Percentiles rank a stretch among this genome's conserved stretches.
Evolutionary conservation across 768 basidiomycete genomes (phyloP).

Genomic region (Pulveroboletus sp.): DNA sequence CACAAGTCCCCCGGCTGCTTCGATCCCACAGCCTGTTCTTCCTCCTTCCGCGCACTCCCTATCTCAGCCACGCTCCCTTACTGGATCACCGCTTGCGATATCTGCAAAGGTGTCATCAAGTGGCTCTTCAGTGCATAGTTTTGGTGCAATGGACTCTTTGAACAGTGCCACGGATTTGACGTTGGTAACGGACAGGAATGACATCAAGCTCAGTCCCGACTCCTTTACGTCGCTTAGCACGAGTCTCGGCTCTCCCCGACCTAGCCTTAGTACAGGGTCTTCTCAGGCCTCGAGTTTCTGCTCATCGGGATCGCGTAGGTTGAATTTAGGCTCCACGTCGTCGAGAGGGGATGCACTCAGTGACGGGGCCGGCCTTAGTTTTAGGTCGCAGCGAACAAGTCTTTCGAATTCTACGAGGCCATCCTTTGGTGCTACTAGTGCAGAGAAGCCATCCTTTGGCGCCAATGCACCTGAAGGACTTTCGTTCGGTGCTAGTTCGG

Average conservation of each 20-base stretch:
- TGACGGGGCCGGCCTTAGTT: conserved; percentile 15
- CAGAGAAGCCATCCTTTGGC: conserved; percentile 18
- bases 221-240: conserved; percentile 24
- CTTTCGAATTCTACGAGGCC: conserved; percentile 15
- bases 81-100: conserved; percentile 24
- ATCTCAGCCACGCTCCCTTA: conserved; percentile 26
- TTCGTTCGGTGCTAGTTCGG: conserved; percentile 13
- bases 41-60: conserved; percentile 20
- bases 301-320: conserved; percentile 21
- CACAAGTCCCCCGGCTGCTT: conserved; percentile 10
- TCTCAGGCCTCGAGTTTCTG: conserved; percentile 27
- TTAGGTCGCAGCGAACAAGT: conserved; percentile 20
- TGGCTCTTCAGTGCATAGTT: conserved; percentile 17
- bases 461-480: conserved; percentile 15
- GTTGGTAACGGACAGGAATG: conserved; percentile 23
- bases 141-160: conserved; percentile 10
- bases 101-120: conserved; percentile 23
- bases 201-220: conserved; percentile 22
- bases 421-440: conserved; percentile 14
- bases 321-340: conserved; percentile 17
- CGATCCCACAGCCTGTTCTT: conserved; percentile 20
- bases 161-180: conserved; percentile 18
- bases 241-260: conserved; percentile 23
- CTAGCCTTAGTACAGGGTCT: conserved; percentile 25
- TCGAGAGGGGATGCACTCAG: conserved; percentile 17